phyloP scores from a whole-genome alignment of 805 yeast species.

The Wickerhamomyces bisporus region DNA sequence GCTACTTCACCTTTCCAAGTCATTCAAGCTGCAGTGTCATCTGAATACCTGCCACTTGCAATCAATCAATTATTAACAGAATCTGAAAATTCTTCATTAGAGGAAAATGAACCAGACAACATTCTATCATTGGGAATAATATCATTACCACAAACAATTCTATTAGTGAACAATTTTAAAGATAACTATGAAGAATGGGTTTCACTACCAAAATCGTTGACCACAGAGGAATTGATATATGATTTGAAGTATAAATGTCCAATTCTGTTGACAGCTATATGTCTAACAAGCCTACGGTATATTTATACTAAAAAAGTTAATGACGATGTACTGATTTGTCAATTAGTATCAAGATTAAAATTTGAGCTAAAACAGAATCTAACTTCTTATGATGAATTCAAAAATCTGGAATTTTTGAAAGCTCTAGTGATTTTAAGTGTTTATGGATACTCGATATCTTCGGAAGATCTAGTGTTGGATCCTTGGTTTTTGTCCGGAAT shows the following conservation, averaged over 20 bases:
- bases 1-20: conserved; percentile 20
- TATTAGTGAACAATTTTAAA: conserved; percentile 52
- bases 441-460: conserved; percentile 57
- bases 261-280: conserved; percentile 59
- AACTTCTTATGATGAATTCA: conserved; percentile 42
- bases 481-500: conserved; percentile 66
- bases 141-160: conserved; percentile 40
- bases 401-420: conserved; percentile 57
- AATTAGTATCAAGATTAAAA: conserved; percentile 4
- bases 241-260: conserved; percentile 48
- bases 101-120: conserved; percentile 30
- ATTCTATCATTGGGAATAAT: conserved; percentile 47
- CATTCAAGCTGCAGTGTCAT: conserved; percentile 18
- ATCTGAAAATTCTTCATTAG: conserved; percentile 4
- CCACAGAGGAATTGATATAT: conserved; percentile 44
- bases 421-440: conserved; percentile 61
- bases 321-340: conserved; percentile 9
- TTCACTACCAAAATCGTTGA: conserved; percentile 52
- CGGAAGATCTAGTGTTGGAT: conserved; percentile 50
- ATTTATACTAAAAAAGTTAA: conserved; percentile 11
- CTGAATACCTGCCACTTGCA: conserved; percentile 13
- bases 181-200: conserved; percentile 76
- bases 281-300: conserved; percentile 57
- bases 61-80: conserved; percentile 14
- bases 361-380: conserved; percentile 35